phyloP scores from a whole-genome alignment of 2,329 filamentous ascomycete genomes.

The Pseudogymnoascus sp. region DNA sequence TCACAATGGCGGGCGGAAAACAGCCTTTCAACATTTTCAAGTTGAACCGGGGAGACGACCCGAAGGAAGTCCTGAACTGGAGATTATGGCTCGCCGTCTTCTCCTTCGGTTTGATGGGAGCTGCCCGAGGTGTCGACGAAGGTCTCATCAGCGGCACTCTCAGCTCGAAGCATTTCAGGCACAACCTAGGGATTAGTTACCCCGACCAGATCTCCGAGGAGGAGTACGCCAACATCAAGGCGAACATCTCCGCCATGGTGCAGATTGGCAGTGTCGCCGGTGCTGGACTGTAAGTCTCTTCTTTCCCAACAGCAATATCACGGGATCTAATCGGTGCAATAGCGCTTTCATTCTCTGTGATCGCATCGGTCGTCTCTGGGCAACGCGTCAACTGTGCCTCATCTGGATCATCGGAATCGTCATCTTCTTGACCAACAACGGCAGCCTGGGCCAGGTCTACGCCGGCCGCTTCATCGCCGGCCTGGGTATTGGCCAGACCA shows the following conservation, averaged over 20 bases:
- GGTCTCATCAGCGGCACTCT: conserved; percentile 68
- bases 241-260: conserved; percentile 74
- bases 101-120: conserved; percentile 66
- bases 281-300: conserved; percentile 44
- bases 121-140: conserved; percentile 71
- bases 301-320: background rate
- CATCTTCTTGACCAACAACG: conserved; percentile 49
- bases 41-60: conserved; percentile 54
- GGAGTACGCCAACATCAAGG: conserved; percentile 58
- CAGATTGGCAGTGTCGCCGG: conserved; percentile 69
- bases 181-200: conserved; percentile 46
- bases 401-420: conserved; percentile 50
- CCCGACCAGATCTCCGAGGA: conserved; percentile 34
- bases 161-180: conserved; percentile 55
- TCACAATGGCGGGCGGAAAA: conserved; percentile 42
- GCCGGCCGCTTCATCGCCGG: conserved; percentile 59
- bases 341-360: conserved; percentile 52
- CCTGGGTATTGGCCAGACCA: conserved; percentile 54
- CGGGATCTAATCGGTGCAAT: background rate
- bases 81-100: conserved; percentile 68
- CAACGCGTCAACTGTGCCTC: conserved; percentile 47
- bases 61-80: conserved; percentile 67
- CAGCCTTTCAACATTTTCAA: conserved; percentile 56
- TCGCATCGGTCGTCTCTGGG: conserved; percentile 53
- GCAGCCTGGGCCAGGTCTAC: conserved; percentile 49